Conservation (phyloP, 306 rosid species). For the Gleditsia sinensis region DNA sequence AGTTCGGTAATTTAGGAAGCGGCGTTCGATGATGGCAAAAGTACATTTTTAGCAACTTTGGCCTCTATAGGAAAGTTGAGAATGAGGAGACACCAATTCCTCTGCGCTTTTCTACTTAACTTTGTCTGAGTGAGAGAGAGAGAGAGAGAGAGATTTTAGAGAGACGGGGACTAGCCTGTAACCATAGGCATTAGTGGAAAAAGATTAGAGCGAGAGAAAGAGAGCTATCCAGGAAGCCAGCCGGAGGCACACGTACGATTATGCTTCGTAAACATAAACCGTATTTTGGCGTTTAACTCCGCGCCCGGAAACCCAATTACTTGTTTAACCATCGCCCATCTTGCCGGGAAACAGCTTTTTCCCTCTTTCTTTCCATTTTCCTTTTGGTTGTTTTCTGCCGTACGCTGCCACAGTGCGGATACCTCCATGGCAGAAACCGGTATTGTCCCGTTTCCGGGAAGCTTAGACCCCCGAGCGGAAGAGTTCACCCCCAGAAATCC, state of each 20-base stretch:
- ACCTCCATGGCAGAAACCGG: slow-evolving; percentile 69
- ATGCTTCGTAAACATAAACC: not conserved
- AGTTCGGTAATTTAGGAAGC: not conserved
- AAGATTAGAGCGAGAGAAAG: slow-evolving; percentile 21
- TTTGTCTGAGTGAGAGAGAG: not conserved
- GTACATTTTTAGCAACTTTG: slow-evolving; percentile 45
- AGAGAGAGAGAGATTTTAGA: not conserved
- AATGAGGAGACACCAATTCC: slow-evolving; percentile 26
- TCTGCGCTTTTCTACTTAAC: slow-evolving; percentile 15
- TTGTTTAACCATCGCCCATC: not conserved
- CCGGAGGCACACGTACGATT: slow-evolving; percentile 17
- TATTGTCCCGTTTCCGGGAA: slow-evolving; percentile 51
- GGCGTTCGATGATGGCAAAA: slow-evolving; percentile 30
- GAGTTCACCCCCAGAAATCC: slow-evolving; percentile 69
- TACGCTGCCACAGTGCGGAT: not conserved
- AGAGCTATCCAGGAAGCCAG: not conserved
- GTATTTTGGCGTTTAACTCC: not conserved
- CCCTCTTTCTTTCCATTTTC: not conserved
- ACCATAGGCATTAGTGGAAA: not conserved
- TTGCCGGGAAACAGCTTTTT: slow-evolving; percentile 24
- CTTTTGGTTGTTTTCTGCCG: not conserved
- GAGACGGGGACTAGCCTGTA: not conserved
- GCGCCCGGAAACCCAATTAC: not conserved
- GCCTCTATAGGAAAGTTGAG: slow-evolving; percentile 36
- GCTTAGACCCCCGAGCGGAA: slow-evolving; percentile 69